A percentile compares a stretch with the other conserved stretches of the same genome.
Conservation (phyloP, 352 stramenopile genomes). For the Phytophthora palmivora region DNA sequence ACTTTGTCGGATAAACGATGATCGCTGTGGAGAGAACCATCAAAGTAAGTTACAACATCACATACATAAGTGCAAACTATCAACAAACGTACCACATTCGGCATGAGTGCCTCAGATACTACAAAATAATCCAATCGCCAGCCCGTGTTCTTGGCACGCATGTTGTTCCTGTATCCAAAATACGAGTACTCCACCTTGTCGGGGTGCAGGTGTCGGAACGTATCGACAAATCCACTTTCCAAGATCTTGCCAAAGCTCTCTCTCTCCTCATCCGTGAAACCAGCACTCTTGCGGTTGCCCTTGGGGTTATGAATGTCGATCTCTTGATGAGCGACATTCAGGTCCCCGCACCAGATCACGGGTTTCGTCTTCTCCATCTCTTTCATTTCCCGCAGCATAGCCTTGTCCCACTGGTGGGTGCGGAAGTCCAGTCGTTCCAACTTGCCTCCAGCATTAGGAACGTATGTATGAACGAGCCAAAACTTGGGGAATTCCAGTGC, state of each 20-base stretch:
- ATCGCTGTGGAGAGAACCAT: slow-evolving; percentile 37
- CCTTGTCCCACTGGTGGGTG: slow-evolving; percentile 79
- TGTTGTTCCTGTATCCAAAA: slow-evolving; percentile 85
- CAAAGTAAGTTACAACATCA: slow-evolving; percentile 6
- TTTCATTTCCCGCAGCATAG: slow-evolving; percentile 73
- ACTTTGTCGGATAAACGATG: slow-evolving; percentile 65
- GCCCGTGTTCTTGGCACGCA: slow-evolving; percentile 84
- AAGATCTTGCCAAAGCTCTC: slow-evolving; percentile 76
- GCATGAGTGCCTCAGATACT: slow-evolving; percentile 63
- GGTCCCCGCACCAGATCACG: slow-evolving; percentile 86
- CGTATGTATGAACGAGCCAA: slow-evolving; percentile 90
- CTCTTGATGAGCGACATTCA: slow-evolving; percentile 89
- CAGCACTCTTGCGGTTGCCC: slow-evolving; percentile 75
- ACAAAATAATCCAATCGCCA: slow-evolving; percentile 90
- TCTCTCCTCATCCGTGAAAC: slow-evolving; percentile 84
- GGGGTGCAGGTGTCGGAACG: slow-evolving; percentile 72
- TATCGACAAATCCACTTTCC: slow-evolving; percentile 73
- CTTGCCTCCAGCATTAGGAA: slow-evolving; percentile 77
- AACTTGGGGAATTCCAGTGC: slow-evolving; percentile 77
- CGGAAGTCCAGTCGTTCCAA: slow-evolving; percentile 78
- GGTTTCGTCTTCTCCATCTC: slow-evolving; percentile 78
- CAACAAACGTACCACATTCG: slow-evolving; percentile 57
- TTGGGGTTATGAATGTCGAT: slow-evolving; percentile 91
- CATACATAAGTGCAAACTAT: slow-evolving; percentile 2
- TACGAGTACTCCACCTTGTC: slow-evolving; percentile 79